A percentile compares a stretch with the other conserved stretches of the same genome.
These are phyloP conservation scores for Fomitopsis schrenkii DNA, from an alignment of 1,284 basidiomycete genomes.

Conservation along the genomic window DNA sequence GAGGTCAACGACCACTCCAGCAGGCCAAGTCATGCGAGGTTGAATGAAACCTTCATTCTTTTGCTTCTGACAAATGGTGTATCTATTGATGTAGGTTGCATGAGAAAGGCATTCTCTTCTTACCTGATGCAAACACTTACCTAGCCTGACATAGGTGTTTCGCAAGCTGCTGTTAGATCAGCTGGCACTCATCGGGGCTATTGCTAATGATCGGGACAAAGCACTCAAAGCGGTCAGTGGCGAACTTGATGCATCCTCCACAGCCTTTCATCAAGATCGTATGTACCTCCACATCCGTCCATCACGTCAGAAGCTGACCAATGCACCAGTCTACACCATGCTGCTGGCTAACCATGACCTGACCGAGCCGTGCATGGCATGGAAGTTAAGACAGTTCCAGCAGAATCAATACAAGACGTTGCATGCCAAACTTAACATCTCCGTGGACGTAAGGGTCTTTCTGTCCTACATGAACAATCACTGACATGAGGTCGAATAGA, in stretches of 20 bases:
- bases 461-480: not conserved
- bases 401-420: slow-evolving; percentile 11
- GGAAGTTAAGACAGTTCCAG: slow-evolving; percentile 13
- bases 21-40: slow-evolving; percentile 11
- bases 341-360: slow-evolving; percentile 18
- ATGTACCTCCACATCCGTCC: not conserved
- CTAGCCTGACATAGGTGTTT: slow-evolving; percentile 5
- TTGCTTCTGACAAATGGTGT: slow-evolving; percentile 15
- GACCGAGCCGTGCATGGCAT: slow-evolving; percentile 13
- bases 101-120: not conserved
- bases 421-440: slow-evolving; percentile 13
- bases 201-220: slow-evolving; percentile 15
- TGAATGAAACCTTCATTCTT: slow-evolving; percentile 15
- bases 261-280: slow-evolving; percentile 15
- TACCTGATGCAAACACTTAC: not conserved
- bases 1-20: slow-evolving; percentile 16
- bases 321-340: slow-evolving; percentile 13
- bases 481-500: not conserved
- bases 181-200: slow-evolving; percentile 15
- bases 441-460: slow-evolving; percentile 6
- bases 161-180: slow-evolving; percentile 15
- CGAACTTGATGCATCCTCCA: slow-evolving; percentile 16
- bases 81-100: not conserved
- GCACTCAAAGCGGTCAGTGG: slow-evolving; percentile 15
- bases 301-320: not conserved